A percentile compares a stretch with the other conserved stretches of the same genome.
phyloP scores from a whole-genome alignment of 345 rosid genomes.

The Ailanthus altissimus region DNA sequence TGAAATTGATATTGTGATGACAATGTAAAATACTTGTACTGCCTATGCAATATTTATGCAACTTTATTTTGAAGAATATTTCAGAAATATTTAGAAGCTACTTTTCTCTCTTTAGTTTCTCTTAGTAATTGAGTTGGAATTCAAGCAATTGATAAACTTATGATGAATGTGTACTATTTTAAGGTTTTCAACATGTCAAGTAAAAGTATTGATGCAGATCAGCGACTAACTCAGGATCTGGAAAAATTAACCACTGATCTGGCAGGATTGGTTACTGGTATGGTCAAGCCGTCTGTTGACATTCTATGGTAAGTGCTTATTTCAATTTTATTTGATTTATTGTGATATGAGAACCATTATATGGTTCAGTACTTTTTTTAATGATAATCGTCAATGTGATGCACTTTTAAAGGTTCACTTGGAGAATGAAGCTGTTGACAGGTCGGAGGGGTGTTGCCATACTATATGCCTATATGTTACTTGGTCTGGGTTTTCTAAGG shows the following conservation, averaged over 20 bases:
- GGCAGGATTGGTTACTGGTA: constrained; percentile 92
- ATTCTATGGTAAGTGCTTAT: constrained; percentile 75
- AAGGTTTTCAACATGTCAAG: constrained; percentile 91
- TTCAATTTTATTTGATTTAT: constrained; percentile 3
- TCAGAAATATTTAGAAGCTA: background rate
- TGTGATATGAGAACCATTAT: constrained; percentile 8
- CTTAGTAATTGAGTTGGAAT: background rate
- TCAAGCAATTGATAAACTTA: constrained; percentile 9
- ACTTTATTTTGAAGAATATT: background rate
- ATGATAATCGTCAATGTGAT: constrained; percentile 21
- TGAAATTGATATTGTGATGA: background rate
- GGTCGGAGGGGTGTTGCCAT: constrained; percentile 95
- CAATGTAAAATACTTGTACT: background rate
- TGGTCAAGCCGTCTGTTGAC: constrained; percentile 98
- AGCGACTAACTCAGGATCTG: constrained; percentile 91
- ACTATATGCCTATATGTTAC: constrained; percentile 88
- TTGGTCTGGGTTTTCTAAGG: constrained; percentile 93
- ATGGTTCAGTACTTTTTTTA: constrained; percentile 16
- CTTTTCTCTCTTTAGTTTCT: background rate
- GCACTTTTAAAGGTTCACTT: constrained; percentile 73
- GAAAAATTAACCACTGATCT: constrained; percentile 83
- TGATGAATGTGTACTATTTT: constrained; percentile 21
- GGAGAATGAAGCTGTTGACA: constrained; percentile 98
- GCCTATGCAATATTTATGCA: background rate
- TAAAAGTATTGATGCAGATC: constrained; percentile 91